Percentiles rank a stretch among this genome's conserved stretches.
Evolutionary conservation across 495 filamentous ascomycete genomes (phyloP).

Genomic region (Lepraria neglecta): DNA sequence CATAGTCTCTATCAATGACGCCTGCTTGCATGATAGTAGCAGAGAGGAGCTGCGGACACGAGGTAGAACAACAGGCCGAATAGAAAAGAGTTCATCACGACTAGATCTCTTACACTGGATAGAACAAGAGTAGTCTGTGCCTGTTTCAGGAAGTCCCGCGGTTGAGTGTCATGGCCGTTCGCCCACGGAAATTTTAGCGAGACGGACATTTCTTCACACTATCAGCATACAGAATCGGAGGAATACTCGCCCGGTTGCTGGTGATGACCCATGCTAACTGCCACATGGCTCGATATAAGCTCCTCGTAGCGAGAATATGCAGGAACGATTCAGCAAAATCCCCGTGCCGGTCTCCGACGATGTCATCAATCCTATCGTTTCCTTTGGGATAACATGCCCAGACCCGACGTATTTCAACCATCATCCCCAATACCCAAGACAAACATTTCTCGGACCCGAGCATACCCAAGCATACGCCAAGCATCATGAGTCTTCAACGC

Average conservation of each 20-base stretch:
- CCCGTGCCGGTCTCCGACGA: background rate
- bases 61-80: background rate
- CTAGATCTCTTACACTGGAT: background rate
- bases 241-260: background rate
- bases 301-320: background rate
- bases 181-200: slow-evolving; percentile 2
- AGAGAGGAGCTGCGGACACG: background rate
- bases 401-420: background rate
- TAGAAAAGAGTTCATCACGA: background rate
- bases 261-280: background rate
- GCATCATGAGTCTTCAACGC: slow-evolving; percentile 2
- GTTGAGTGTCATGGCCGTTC: slow-evolving; percentile 5
- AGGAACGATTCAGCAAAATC: background rate
- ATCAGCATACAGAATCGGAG: background rate
- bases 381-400: background rate
- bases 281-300: background rate
- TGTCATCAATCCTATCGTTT: background rate
- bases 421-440: background rate
- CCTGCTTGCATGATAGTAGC: background rate
- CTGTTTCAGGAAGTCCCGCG: background rate
- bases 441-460: too few species aligned
- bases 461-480: background rate
- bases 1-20: background rate
- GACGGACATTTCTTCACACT: slow-evolving; percentile 8
- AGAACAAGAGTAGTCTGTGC: background rate